Percentiles rank a stretch among this genome's conserved stretches.
Conservation (phyloP, 441 rosid species). For the Croton laevigatus region DNA sequence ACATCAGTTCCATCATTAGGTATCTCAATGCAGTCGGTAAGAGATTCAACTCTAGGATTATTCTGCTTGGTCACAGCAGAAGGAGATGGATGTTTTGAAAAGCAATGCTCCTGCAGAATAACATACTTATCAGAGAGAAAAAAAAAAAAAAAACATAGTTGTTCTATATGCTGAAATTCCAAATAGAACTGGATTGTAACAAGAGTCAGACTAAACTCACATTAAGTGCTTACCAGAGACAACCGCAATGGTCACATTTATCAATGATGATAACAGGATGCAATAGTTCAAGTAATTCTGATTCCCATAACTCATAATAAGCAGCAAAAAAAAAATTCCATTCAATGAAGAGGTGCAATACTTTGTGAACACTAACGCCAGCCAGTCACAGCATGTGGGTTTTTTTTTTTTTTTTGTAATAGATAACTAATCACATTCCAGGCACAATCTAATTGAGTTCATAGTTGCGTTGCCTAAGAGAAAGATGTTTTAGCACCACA, state of each 20-base stretch:
- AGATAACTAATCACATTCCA: not conserved
- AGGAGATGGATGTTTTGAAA: slow-evolving; percentile 41
- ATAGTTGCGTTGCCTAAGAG: not conserved
- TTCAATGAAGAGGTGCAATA: not conserved
- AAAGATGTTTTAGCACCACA: not conserved
- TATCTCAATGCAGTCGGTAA: slow-evolving; percentile 67
- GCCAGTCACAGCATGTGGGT: not conserved
- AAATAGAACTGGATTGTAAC: not conserved
- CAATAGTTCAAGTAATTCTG: not conserved
- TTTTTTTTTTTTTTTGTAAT: no score
- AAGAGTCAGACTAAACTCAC: slow-evolving; percentile 5
- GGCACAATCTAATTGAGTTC: not conserved
- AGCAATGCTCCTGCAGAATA: slow-evolving; percentile 63
- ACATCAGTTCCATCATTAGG: slow-evolving; percentile 94
- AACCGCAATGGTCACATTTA: not conserved
- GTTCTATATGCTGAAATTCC: not conserved
- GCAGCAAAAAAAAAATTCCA: not conserved
- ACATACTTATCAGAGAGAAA: slow-evolving; percentile 27
- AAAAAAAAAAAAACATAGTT: slow-evolving; percentile 20
- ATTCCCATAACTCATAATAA: slow-evolving; percentile 1
- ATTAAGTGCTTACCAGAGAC: not conserved
- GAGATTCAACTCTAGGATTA: slow-evolving; percentile 38
- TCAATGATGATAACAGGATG: not conserved
- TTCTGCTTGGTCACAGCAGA: slow-evolving; percentile 39
- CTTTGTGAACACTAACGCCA: not conserved